Conservation (phyloP, 2,329 filamentous ascomycete genomes). For the Pestalotiopsis sp. region DNA sequence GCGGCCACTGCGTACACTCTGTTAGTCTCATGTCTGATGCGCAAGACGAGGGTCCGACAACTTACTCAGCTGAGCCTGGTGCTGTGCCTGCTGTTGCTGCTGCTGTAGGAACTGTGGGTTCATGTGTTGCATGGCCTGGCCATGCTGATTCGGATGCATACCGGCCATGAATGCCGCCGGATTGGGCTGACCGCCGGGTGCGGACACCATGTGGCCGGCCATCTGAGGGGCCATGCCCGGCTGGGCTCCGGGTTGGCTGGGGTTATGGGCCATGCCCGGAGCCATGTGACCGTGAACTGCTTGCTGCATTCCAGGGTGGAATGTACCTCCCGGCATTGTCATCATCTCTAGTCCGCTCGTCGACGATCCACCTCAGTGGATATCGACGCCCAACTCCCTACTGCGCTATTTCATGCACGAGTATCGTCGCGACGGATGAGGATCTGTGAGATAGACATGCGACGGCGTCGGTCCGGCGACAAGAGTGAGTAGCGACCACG, state of each 20-base stretch:
- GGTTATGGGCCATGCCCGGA: constrained; percentile 67
- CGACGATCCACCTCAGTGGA: constrained; percentile 62
- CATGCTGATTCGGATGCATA: constrained; percentile 68
- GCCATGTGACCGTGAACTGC: constrained; percentile 68
- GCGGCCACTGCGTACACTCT: background rate
- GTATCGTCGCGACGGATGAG: constrained; percentile 2
- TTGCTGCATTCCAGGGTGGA: constrained; percentile 72
- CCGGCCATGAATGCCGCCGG: constrained; percentile 74
- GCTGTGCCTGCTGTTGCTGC: constrained; percentile 22
- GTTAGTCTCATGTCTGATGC: background rate
- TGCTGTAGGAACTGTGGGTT: constrained; percentile 56
- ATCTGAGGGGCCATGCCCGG: constrained; percentile 70
- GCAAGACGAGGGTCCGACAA: background rate
- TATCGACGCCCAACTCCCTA: constrained; percentile 50
- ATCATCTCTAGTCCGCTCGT: constrained; percentile 59
- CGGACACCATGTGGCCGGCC: constrained; percentile 70
- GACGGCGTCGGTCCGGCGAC: constrained; percentile 11
- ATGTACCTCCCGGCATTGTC: constrained; percentile 68
- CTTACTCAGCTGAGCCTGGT: constrained; percentile 6
- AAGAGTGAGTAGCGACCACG: background rate
- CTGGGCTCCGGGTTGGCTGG: constrained; percentile 69
- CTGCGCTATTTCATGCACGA: constrained; percentile 51
- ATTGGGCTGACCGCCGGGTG: constrained; percentile 71
- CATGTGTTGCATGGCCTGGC: constrained; percentile 73
- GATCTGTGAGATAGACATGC: background rate